Percentiles rank a stretch among this genome's conserved stretches.
These are phyloP conservation scores for Penicillium desertorum DNA, from an alignment of 495 filamentous ascomycete genomes.

Conservation along the genomic window DNA sequence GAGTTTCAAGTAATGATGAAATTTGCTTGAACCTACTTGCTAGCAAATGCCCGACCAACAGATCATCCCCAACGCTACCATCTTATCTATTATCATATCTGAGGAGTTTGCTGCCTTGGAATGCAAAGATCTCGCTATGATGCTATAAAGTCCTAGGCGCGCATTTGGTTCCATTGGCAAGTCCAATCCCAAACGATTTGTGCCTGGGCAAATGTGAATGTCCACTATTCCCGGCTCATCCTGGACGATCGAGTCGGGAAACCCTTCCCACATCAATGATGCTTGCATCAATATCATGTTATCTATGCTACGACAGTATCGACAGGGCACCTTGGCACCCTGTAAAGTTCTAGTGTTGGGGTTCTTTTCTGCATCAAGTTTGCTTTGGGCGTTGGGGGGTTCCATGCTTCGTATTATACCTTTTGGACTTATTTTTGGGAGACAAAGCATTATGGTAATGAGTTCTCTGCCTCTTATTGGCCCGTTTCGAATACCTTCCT, in stretches of 20 bases:
- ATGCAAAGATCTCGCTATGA: background rate
- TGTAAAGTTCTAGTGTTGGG: constrained; percentile 19
- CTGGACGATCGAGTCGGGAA: constrained; percentile 21
- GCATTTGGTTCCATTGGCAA: background rate
- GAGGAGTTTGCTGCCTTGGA: background rate
- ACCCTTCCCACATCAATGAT: constrained; percentile 20
- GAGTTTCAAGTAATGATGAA: constrained; percentile 9
- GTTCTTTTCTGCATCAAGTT: constrained; percentile 12
- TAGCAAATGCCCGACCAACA: background rate
- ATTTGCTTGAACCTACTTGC: constrained; percentile 6
- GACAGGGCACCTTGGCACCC: constrained; percentile 14
- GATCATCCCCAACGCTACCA: background rate
- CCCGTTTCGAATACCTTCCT: constrained; percentile 14
- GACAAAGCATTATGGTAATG: constrained; percentile 27
- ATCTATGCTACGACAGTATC: constrained; percentile 26
- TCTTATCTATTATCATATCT: background rate
- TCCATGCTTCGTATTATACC: constrained; percentile 28
- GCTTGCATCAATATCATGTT: constrained; percentile 25
- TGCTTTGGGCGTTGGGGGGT: constrained; percentile 21
- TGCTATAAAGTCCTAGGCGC: background rate
- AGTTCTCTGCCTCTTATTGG: constrained; percentile 13
- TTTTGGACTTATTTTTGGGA: constrained; percentile 24
- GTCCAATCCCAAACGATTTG: background rate
- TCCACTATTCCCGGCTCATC: constrained; percentile 16
- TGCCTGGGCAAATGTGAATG: constrained; percentile 13